Conservation (phyloP, 768 basidiomycete genomes). For the Daedaleopsis sinensis region DNA sequence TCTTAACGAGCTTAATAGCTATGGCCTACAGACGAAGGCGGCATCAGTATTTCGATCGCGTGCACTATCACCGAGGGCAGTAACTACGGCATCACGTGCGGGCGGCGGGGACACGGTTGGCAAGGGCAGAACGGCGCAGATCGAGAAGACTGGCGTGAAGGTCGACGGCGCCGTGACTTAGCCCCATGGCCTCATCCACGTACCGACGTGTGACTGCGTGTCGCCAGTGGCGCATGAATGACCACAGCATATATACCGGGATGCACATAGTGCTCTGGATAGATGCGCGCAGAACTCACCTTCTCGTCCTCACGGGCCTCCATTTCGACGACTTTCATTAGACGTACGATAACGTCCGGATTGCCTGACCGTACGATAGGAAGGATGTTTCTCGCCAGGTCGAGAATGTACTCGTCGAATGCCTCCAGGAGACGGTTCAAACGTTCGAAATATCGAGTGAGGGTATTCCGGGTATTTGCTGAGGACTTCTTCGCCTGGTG, state of each 20-base stretch:
- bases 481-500: constrained; percentile 89
- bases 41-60: background rate
- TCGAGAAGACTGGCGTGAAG: no score
- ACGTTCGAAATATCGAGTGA: constrained; percentile 82
- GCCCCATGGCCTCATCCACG: no score
- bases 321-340: constrained; percentile 91
- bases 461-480: constrained; percentile 63
- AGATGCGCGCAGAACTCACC: constrained; percentile 40
- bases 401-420: constrained; percentile 86
- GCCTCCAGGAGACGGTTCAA: constrained; percentile 76
- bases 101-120: no score
- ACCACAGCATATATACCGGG: no score
- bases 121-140: no score
- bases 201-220: no score
- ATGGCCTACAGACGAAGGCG: constrained; percentile 63
- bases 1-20: constrained; percentile 92
- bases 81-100: no score
- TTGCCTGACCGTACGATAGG: constrained; percentile 79
- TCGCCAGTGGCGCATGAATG: no score
- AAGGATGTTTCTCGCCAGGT: constrained; percentile 76
- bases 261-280: background rate
- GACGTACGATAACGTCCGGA: constrained; percentile 84
- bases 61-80: background rate
- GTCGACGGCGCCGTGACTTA: no score
- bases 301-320: constrained; percentile 96